Evolutionary conservation across 495 filamentous ascomycete species (phyloP).

Genomic region (Daldinia decipiens): DNA sequence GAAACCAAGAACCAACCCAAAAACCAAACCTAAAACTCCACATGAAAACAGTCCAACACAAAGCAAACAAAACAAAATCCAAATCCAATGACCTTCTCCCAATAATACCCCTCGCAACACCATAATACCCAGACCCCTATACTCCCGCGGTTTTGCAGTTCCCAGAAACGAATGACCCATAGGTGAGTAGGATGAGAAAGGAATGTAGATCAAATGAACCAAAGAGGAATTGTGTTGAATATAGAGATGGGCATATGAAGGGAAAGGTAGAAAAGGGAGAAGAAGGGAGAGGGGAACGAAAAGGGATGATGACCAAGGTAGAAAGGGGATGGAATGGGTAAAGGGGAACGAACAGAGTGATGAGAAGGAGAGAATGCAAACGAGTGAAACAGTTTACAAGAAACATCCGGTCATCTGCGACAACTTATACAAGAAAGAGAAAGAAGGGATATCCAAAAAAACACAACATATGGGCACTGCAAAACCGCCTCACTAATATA

Average conservation of each 20-base stretch:
- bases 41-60: not conserved
- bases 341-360: not conserved
- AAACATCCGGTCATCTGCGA: not conserved
- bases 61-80: not conserved
- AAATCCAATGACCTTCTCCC: not conserved
- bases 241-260: not conserved
- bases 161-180: constrained; percentile 19
- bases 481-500: constrained; percentile 32
- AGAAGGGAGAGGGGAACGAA: not conserved
- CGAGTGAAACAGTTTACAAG: not conserved
- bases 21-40: not conserved
- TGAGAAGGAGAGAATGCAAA: not conserved
- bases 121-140: not conserved
- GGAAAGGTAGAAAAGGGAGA: not conserved
- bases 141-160: constrained; percentile 31
- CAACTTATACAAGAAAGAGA: not conserved
- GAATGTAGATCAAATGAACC: not conserved
- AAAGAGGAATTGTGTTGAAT: not conserved
- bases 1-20: constrained; percentile 8
- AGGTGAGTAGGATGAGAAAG: not conserved
- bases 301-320: not conserved
- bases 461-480: constrained; percentile 33
- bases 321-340: not conserved
- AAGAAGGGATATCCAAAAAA: constrained; percentile 12
- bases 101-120: not conserved